These are phyloP conservation scores for Ustilago hordei DNA, from an alignment of 1,284 basidiomycete genomes.

Conservation along the genomic window DNA sequence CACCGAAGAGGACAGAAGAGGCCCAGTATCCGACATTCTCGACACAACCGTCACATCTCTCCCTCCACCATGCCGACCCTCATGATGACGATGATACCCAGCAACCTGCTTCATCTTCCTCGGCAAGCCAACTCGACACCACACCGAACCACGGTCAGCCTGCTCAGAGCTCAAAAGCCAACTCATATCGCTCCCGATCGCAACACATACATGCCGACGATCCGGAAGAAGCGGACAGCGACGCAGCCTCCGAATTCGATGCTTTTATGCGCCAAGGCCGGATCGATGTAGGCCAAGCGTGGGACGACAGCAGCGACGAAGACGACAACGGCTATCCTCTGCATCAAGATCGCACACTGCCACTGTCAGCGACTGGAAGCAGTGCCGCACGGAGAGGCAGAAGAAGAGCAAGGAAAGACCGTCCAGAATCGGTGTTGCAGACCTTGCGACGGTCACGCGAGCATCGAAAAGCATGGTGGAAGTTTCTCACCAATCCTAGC, in stretches of 20 bases:
- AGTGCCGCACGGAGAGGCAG: conserved; percentile 13
- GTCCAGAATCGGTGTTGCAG: conserved; percentile 32
- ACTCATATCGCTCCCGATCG: not conserved
- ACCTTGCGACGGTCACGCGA: conserved; percentile 34
- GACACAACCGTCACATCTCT: conserved; percentile 25
- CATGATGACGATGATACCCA: not conserved
- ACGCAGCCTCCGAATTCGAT: conserved; percentile 43
- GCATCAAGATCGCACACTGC: conserved; percentile 32
- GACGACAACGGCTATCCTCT: conserved; percentile 21
- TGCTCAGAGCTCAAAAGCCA: conserved; percentile 2
- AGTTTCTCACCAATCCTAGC: conserved; percentile 52
- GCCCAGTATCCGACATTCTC: conserved; percentile 20
- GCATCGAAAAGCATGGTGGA: conserved; percentile 48
- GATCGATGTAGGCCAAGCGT: conserved; percentile 46
- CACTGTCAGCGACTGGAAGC: conserved; percentile 29
- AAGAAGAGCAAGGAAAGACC: conserved; percentile 1
- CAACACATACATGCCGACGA: conserved; percentile 25
- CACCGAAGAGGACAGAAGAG: not conserved
- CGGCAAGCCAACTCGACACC: not conserved
- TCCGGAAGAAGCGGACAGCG: conserved; percentile 50
- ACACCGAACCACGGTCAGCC: not conserved
- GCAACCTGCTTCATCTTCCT: not conserved
- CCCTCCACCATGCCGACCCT: conserved; percentile 5
- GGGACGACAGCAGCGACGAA: conserved; percentile 58
- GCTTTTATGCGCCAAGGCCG: conserved; percentile 40